Conservation (phyloP, 1,284 basidiomycete species). For the Cronartium ribicola region DNA sequence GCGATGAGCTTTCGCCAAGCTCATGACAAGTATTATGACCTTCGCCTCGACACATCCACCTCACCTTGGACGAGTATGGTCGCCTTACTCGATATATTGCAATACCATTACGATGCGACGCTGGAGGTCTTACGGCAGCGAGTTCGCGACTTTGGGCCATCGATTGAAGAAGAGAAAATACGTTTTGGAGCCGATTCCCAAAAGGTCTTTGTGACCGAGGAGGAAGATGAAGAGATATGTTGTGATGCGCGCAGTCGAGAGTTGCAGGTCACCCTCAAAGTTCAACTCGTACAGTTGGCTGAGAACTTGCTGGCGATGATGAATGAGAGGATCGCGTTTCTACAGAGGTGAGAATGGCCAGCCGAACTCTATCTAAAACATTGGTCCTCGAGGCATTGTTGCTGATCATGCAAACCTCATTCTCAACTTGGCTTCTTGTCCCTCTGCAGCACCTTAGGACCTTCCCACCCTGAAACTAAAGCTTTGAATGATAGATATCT, state of each 20-base stretch:
- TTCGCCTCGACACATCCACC: constrained; percentile 58
- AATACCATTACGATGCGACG: constrained; percentile 69
- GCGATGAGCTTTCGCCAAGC: constrained; percentile 69
- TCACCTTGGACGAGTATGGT: constrained; percentile 79
- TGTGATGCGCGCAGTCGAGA: constrained; percentile 49
- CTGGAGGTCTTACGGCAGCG: constrained; percentile 56
- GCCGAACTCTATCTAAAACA: no score
- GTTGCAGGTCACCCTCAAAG: constrained; percentile 51
- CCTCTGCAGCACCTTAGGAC: constrained; percentile 12
- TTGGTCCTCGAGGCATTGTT: no score
- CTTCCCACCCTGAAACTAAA: constrained; percentile 54
- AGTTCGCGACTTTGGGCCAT: constrained; percentile 55
- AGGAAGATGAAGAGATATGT: constrained; percentile 47
- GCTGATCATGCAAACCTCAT: no score
- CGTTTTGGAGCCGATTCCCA: constrained; percentile 38
- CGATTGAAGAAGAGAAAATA: constrained; percentile 51
- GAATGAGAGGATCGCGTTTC: constrained; percentile 52
- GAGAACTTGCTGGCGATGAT: constrained; percentile 52
- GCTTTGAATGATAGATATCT: constrained; percentile 65
- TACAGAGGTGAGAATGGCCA: constrained; percentile 46
- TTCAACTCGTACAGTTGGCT: constrained; percentile 53
- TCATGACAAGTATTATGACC: constrained; percentile 69
- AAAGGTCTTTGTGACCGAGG: constrained; percentile 29
- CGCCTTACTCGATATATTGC: constrained; percentile 64
- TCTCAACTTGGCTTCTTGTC: background rate